Evolutionary conservation across 1,139 yeast genomes (phyloP), one percentile per base, ranked within the genome.

Genomic region (Yamadazyma blattariae): DNA sequence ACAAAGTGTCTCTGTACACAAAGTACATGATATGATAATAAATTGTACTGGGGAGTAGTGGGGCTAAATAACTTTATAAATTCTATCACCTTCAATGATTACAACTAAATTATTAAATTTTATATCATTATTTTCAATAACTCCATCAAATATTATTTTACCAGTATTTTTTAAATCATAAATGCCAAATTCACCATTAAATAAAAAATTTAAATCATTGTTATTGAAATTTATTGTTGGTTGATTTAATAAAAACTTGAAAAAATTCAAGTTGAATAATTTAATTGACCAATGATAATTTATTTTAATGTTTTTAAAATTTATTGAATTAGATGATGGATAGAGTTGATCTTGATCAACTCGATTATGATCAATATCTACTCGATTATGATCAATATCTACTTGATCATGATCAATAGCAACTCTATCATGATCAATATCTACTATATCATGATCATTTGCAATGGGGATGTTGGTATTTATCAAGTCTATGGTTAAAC

Each of bases 201-300:
- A 44, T 2, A 13, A 4, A 26, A 36, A 42, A 10, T 37, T 34
- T 1, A 44, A 11, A 17, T 38, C 47, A 17, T 35, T 27, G n/a
- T n/a, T n/a, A 4, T 33, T 33, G 14, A 36, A 35, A 10, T 39
- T 35, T 5, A 44, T 29, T 2, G 31, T 19, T 3, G 50, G 50
- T 23, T 46, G 50, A 25, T 45, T 45, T 19, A 46, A 22, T 4
- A 44, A 33, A 28, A 46, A 46, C 12, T 16, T 25, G 5, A 33
- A 22, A n/a, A 17, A 16, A 16, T 40, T 39, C 16, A 35, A 28
- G 22, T 47, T 40, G 10, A 47, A 27, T 7, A 47, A 13, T 20
- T 46, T 46, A 7, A 46, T 43, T 3, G 38, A 38, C 51, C 51
- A 46, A 7, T 27, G 16, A 16, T 29, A 38, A n/a, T 34, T 18